Conservation (phyloP, 805 yeast genomes). For the Candida berthetii region DNA sequence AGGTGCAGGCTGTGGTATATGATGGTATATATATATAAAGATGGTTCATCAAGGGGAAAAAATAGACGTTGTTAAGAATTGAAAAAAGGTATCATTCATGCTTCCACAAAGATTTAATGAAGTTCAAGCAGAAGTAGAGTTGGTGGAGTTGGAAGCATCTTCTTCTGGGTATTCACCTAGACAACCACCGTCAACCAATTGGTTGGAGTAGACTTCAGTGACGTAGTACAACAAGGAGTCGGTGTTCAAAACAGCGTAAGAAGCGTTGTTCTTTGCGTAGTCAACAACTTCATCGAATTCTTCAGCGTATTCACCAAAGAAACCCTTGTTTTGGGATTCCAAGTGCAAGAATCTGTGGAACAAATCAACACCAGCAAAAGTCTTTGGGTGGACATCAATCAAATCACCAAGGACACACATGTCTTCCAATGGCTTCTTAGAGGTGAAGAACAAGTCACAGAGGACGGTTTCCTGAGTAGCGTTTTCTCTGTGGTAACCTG, state of each 20-base stretch:
- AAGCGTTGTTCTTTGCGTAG: slow-evolving; percentile 22
- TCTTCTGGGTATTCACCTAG: background rate
- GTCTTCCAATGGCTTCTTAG: slow-evolving; percentile 21
- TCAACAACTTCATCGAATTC: slow-evolving; percentile 21
- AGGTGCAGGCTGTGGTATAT: too few species aligned
- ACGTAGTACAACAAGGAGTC: slow-evolving; percentile 21
- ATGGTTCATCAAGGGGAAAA: too few species aligned
- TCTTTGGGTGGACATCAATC: slow-evolving; percentile 18
- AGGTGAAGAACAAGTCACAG: slow-evolving; percentile 27
- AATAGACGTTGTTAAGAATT: too few species aligned
- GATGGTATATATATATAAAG: too few species aligned
- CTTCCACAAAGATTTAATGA: too few species aligned
- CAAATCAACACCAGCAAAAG: slow-evolving; percentile 26
- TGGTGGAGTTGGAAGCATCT: background rate
- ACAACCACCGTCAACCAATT: slow-evolving; percentile 13
- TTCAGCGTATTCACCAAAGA: slow-evolving; percentile 26
- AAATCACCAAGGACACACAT: slow-evolving; percentile 26
- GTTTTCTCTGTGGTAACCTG: slow-evolving; percentile 28
- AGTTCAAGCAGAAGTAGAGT: too few species aligned
- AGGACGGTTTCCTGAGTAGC: slow-evolving; percentile 27
- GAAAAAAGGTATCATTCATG: too few species aligned
- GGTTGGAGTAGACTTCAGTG: slow-evolving; percentile 19
- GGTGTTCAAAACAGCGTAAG: slow-evolving; percentile 25
- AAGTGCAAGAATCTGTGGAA: slow-evolving; percentile 29
- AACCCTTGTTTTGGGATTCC: slow-evolving; percentile 19